phyloP scores from a whole-genome alignment of 805 yeast genomes.

The Pichia nakasei region DNA sequence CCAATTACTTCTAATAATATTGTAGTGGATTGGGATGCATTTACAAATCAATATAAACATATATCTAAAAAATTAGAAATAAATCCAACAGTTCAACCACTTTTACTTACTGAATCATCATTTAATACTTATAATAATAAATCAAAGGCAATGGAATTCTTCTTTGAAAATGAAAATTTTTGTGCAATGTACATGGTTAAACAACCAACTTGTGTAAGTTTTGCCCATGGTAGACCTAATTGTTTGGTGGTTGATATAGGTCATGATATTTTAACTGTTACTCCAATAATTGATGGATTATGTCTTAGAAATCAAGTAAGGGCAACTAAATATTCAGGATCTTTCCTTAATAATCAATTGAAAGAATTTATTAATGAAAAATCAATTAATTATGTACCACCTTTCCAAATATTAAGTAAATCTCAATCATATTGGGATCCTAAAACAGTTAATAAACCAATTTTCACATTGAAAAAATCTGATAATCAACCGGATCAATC shows the following conservation, averaged over 20 bases:
- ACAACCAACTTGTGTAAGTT: conserved; percentile 80
- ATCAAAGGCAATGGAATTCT: conserved; percentile 57
- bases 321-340: conserved; percentile 70
- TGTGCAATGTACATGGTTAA: conserved; percentile 80
- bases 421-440: conserved; percentile 23
- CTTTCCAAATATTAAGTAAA: conserved; percentile 45
- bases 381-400: conserved; percentile 31
- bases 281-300: conserved; percentile 79
- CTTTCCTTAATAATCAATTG: conserved; percentile 49
- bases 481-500: conserved; percentile 33
- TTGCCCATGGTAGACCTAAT: conserved; percentile 81
- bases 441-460: neutral
- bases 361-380: conserved; percentile 29
- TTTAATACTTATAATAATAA: conserved; percentile 70
- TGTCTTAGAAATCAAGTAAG: conserved; percentile 60
- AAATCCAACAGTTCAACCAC: conserved; percentile 59
- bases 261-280: conserved; percentile 65
- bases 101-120: conserved; percentile 77
- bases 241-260: conserved; percentile 84
- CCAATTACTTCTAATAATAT: conserved; percentile 54
- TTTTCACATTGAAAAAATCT: conserved; percentile 16
- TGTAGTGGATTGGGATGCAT: conserved; percentile 81
- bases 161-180: conserved; percentile 58
- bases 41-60: conserved; percentile 62
- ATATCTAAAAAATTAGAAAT: conserved; percentile 46